Evolutionary conservation across 352 stramenopile genomes (phyloP).

Genomic region (Pythium chondricola): DNA sequence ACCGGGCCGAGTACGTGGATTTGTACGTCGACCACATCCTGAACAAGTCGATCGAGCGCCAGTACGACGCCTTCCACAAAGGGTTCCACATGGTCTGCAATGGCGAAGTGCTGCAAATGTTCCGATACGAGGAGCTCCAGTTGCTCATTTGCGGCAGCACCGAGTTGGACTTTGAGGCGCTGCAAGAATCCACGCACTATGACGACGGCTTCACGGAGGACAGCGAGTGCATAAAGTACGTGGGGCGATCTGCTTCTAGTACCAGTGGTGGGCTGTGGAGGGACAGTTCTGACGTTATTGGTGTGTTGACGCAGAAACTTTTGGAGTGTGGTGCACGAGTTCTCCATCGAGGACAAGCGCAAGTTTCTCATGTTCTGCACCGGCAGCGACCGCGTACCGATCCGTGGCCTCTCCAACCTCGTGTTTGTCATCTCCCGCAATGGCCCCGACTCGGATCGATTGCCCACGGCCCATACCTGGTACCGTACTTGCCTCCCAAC

Average conservation of each 20-base stretch:
- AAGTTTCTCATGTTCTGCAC: conserved; percentile 83
- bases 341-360: conserved; percentile 79
- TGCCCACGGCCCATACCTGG: conserved; percentile 86
- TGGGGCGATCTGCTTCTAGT: background rate
- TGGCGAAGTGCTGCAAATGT: conserved; percentile 63
- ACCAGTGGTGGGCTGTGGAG: background rate
- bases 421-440: conserved; percentile 84
- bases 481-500: too few relatives aligned
- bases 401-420: conserved; percentile 71
- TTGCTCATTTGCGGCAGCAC: conserved; percentile 68
- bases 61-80: conserved; percentile 69
- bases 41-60: conserved; percentile 45
- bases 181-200: conserved; percentile 69
- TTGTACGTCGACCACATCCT: conserved; percentile 73
- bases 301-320: conserved; percentile 38
- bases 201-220: conserved; percentile 70
- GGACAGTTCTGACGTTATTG: background rate
- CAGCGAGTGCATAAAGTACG: conserved; percentile 52
- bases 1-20: conserved; percentile 63
- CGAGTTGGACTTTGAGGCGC: conserved; percentile 72
- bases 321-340: conserved; percentile 75
- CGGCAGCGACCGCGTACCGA: conserved; percentile 79
- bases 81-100: conserved; percentile 77
- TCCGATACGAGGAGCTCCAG: conserved; percentile 76
- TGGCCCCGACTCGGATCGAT: conserved; percentile 69